Conservation (phyloP, 2,329 filamentous ascomycete species). For the Juglanconis juglandina region DNA sequence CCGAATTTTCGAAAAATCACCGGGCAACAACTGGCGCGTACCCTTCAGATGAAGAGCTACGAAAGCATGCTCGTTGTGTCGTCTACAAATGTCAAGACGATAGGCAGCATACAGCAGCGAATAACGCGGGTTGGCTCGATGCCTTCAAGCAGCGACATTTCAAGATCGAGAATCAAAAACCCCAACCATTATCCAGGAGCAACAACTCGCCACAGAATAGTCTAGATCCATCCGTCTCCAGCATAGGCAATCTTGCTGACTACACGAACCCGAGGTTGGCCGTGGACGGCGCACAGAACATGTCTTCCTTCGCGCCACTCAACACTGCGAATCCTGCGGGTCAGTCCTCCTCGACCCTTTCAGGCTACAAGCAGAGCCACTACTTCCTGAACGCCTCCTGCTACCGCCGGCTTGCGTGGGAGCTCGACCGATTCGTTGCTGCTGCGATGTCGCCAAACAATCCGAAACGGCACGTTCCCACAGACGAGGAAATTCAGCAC, state of each 20-base stretch:
- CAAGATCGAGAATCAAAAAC: constrained; percentile 20
- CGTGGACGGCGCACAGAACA: not conserved
- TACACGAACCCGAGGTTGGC: not conserved
- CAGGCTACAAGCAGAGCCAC: constrained; percentile 19
- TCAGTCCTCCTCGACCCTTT: not conserved
- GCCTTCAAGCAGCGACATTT: constrained; percentile 49
- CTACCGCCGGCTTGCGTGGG: constrained; percentile 52
- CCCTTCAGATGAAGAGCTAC: constrained; percentile 52
- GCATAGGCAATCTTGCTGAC: not conserved
- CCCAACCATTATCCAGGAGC: constrained; percentile 19
- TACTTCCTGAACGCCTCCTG: constrained; percentile 59
- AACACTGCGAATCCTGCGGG: not conserved
- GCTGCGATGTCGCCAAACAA: constrained; percentile 57
- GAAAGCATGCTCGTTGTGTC: constrained; percentile 56
- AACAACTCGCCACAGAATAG: constrained; percentile 16
- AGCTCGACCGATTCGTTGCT: constrained; percentile 50
- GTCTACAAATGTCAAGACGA: constrained; percentile 61
- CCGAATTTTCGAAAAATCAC: constrained; percentile 47
- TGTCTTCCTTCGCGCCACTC: not conserved
- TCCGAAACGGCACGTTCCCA: constrained; percentile 55
- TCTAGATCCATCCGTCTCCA: not conserved
- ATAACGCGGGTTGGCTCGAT: constrained; percentile 51
- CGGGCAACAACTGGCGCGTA: constrained; percentile 40
- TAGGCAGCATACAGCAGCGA: constrained; percentile 62
- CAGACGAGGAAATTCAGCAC: constrained; percentile 60